These are phyloP conservation scores for Cucurbita pepo DNA, from an alignment of 306 rosid genomes.

Conservation along the genomic window DNA sequence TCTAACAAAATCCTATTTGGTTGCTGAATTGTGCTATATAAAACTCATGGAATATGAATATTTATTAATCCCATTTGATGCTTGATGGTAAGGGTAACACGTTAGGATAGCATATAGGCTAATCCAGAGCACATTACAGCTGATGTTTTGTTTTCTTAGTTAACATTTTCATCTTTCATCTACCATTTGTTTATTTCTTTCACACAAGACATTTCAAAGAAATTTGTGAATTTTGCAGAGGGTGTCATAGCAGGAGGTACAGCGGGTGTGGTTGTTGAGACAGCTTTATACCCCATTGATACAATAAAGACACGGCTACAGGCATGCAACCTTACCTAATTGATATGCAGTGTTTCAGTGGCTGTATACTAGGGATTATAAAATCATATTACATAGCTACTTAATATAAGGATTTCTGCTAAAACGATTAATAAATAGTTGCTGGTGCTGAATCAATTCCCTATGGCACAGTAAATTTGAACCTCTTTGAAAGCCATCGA, in stretches of 20 bases:
- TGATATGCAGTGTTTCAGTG: not conserved
- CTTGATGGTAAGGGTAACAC: too few species aligned
- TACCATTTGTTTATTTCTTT: not conserved
- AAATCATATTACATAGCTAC: not conserved
- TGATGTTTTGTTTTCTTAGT: not conserved
- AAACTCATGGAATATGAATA: not conserved
- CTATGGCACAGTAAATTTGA: not conserved
- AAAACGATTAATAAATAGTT: not conserved
- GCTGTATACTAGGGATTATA: not conserved
- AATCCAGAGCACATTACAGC: not conserved
- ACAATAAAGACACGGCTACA: conserved; percentile 93
- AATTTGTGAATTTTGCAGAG: conserved; percentile 51
- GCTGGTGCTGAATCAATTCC: not conserved
- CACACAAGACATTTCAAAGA: conserved; percentile 1
- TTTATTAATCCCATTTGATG: too few species aligned
- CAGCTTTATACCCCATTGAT: conserved; percentile 89
- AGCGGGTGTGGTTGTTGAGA: conserved; percentile 91
- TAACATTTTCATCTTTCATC: not conserved
- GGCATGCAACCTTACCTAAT: conserved; percentile 34
- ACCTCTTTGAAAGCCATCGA: not conserved
- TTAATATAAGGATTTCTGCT: not conserved
- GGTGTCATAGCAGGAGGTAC: conserved; percentile 87
- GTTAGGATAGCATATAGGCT: not conserved
- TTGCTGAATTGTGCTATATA: not conserved
- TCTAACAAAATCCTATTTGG: not conserved